These are phyloP conservation scores for Neurospora crassa DNA, from an alignment of 2,329 filamentous ascomycete species.

Conservation along the genomic window DNA sequence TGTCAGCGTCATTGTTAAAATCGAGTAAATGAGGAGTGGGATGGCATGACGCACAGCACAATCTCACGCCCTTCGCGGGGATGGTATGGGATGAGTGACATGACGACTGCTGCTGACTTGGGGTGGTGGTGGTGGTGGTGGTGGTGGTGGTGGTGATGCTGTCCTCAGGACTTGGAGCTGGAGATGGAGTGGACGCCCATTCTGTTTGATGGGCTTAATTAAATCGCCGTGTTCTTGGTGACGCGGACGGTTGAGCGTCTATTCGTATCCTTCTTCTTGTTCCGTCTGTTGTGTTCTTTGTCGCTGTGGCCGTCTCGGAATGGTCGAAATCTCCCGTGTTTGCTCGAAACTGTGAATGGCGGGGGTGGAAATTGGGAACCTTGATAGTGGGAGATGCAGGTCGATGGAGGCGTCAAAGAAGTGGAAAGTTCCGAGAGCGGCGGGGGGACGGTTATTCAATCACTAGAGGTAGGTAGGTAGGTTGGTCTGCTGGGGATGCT, in stretches of 20 bases:
- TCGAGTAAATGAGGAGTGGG: not conserved
- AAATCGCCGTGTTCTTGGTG: not conserved
- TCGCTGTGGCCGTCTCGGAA: not conserved
- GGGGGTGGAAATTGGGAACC: not conserved
- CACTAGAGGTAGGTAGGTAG: too few species aligned
- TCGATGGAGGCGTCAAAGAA: not conserved
- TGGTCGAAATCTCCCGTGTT: not conserved
- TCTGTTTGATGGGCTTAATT: not conserved
- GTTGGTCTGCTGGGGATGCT: not conserved
- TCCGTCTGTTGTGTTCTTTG: not conserved
- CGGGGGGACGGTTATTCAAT: too few species aligned
- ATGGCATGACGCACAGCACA: slow-evolving; percentile 55
- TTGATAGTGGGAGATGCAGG: not conserved
- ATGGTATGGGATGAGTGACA: slow-evolving; percentile 70
- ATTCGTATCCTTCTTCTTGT: not conserved
- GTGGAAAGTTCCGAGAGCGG: not conserved
- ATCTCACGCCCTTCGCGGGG: slow-evolving; percentile 66
- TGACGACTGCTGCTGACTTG: slow-evolving; percentile 7
- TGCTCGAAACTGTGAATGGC: not conserved
- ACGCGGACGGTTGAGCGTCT: not conserved
- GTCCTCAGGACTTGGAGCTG: slow-evolving; percentile 8
- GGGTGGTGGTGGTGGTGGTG: too few species aligned
- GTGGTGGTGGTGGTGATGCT: not conserved
- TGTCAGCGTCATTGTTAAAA: not conserved
- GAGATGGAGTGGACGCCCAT: slow-evolving; percentile 7